Percentiles rank a stretch among this genome's conserved stretches.
Conservation (phyloP, 2,329 filamentous ascomycete species). For the Claviceps purpurea region DNA sequence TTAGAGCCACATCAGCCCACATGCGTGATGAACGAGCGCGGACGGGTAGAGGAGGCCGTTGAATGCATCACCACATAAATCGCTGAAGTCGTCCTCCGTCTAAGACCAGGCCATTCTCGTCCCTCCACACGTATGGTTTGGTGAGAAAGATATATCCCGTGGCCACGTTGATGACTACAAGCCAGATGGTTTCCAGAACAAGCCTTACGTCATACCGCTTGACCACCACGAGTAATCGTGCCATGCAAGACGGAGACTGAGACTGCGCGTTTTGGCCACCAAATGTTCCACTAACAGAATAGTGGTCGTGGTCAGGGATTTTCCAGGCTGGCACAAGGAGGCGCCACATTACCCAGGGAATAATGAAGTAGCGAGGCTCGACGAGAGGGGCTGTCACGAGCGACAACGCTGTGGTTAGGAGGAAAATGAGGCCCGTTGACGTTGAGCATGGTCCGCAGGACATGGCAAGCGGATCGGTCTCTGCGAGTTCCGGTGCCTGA, state of each 20-base stretch:
- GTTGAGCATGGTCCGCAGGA: slow-evolving; percentile 24
- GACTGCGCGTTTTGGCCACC: neutral
- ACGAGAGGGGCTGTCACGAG: slow-evolving; percentile 83
- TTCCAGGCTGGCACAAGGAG: slow-evolving; percentile 53
- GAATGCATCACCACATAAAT: slow-evolving; percentile 61
- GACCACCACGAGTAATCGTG: slow-evolving; percentile 5
- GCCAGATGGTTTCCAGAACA: slow-evolving; percentile 54
- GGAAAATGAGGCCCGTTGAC: slow-evolving; percentile 41
- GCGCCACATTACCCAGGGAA: slow-evolving; percentile 90
- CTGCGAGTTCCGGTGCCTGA: slow-evolving; percentile 9
- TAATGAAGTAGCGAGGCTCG: slow-evolving; percentile 90
- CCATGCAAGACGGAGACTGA: neutral
- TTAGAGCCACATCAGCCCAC: no score
- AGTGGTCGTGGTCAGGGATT: slow-evolving; percentile 12
- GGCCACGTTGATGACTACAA: slow-evolving; percentile 46
- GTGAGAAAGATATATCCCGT: slow-evolving; percentile 62
- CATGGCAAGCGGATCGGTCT: slow-evolving; percentile 14
- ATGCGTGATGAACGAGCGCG: no score
- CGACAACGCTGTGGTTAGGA: slow-evolving; percentile 61
- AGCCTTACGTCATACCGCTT: slow-evolving; percentile 32
- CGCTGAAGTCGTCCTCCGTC: slow-evolving; percentile 50
- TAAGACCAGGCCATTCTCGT: slow-evolving; percentile 35
- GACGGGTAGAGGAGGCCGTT: no score
- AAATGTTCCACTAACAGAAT: neutral
- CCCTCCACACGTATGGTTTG: slow-evolving; percentile 53